Conservation (phyloP, 257 asterid genomes). For the Nicotiana otophora region DNA sequence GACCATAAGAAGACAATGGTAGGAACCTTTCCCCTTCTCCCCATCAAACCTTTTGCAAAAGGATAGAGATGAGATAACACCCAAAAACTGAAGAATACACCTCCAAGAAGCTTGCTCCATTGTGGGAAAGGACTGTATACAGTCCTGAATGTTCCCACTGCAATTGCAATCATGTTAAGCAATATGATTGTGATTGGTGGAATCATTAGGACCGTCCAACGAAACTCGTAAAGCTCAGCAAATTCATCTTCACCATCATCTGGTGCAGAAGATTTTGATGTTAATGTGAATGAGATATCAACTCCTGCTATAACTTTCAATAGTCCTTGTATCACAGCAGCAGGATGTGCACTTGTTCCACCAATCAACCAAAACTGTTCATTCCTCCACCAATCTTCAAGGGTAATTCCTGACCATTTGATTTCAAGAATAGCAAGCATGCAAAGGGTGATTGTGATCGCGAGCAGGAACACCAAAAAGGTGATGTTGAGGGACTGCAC, state of each 20-base stretch:
- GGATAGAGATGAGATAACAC: constrained; percentile 90
- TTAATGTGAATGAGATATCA: constrained; percentile 74
- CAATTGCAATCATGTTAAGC: constrained; percentile 66
- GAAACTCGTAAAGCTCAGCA: constrained; percentile 75
- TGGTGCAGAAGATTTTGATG: constrained; percentile 65
- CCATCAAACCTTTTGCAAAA: constrained; percentile 86
- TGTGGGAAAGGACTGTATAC: constrained; percentile 72
- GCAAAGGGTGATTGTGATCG: constrained; percentile 59
- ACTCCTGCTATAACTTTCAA: constrained; percentile 83
- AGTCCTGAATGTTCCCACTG: constrained; percentile 65
- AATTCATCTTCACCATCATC: constrained; percentile 74
- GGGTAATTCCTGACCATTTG: constrained; percentile 81
- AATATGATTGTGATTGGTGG: constrained; percentile 77
- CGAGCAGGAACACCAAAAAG: constrained; percentile 45
- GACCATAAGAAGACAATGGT: constrained; percentile 89
- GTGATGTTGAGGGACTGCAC: constrained; percentile 68
- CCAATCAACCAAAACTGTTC: constrained; percentile 96
- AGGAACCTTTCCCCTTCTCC: constrained; percentile 72
- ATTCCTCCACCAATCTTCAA: constrained; percentile 94
- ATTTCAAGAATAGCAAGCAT: constrained; percentile 76
- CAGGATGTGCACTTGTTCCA: constrained; percentile 92
- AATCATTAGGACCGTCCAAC: constrained; percentile 77
- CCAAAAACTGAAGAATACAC: constrained; percentile 90
- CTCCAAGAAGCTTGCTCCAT: constrained; percentile 83
- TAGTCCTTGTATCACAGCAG: constrained; percentile 81